A percentile compares a stretch with the other conserved stretches of the same genome.
Conservation (phyloP, 1,139 yeast species). For the Debaryomyces robertsiae region DNA sequence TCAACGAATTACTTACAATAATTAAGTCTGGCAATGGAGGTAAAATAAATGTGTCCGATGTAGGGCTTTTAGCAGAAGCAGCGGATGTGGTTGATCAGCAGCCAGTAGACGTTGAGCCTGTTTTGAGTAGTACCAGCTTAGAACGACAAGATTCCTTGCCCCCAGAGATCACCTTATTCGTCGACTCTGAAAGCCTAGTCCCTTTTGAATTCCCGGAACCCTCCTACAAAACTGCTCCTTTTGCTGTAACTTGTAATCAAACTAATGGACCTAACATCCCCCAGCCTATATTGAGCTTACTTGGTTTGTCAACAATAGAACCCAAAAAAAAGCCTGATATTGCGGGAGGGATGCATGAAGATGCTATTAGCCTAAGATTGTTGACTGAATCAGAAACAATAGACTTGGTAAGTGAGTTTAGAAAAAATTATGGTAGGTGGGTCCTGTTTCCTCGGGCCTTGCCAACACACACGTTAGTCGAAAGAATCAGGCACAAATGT, state of each 20-base stretch:
- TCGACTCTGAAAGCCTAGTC: slow-evolving; percentile 4
- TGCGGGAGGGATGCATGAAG: slow-evolving; percentile 1
- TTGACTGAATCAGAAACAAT: slow-evolving; percentile 53
- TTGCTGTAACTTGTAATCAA: slow-evolving; percentile 44
- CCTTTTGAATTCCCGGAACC: slow-evolving; percentile 43
- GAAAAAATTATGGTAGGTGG: slow-evolving; percentile 77
- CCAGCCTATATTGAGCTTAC: slow-evolving; percentile 44
- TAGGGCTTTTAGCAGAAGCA: slow-evolving; percentile 30
- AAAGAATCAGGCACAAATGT: slow-evolving; percentile 53
- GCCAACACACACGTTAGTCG: slow-evolving; percentile 53
- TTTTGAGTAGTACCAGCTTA: not conserved
- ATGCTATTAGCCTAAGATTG: slow-evolving; percentile 36
- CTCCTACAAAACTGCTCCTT: slow-evolving; percentile 53
- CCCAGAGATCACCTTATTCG: slow-evolving; percentile 1
- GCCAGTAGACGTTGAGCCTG: not conserved
- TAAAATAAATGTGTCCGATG: slow-evolving; percentile 24
- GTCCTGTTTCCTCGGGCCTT: slow-evolving; percentile 65
- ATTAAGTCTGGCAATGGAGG: slow-evolving; percentile 19
- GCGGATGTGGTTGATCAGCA: slow-evolving; percentile 27
- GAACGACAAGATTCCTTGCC: not conserved
- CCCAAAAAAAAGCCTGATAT: not conserved
- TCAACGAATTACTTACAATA: slow-evolving; percentile 32
- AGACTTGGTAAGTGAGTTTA: slow-evolving; percentile 56
- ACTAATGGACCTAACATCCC: slow-evolving; percentile 37
- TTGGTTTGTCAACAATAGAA: slow-evolving; percentile 27